Evolutionary conservation across 257 asterid genomes (phyloP).

Genomic region (Solanum chilense): DNA sequence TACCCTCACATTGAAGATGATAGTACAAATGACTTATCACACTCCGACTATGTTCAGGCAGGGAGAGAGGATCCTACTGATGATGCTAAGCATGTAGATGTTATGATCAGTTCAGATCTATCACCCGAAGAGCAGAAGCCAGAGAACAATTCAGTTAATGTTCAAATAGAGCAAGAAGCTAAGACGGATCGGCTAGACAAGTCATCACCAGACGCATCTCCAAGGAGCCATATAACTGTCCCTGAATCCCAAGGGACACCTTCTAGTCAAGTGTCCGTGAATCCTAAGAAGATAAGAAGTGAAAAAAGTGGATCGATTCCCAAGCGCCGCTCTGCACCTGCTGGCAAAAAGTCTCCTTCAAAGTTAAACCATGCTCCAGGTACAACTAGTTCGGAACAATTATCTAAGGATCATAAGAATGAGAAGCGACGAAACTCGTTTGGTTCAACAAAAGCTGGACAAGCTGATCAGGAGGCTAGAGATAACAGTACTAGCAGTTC

Average conservation of each 20-base stretch:
- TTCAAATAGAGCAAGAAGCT: slow-evolving; percentile 26
- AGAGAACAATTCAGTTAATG: slow-evolving; percentile 21
- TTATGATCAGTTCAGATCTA: slow-evolving; percentile 14
- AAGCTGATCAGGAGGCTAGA: slow-evolving; percentile 71
- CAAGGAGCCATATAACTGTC: slow-evolving; percentile 47
- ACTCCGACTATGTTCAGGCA: slow-evolving; percentile 13
- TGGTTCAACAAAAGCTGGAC: slow-evolving; percentile 49
- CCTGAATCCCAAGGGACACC: slow-evolving; percentile 80
- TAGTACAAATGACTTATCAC: slow-evolving; percentile 16
- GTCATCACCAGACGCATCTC: slow-evolving; percentile 69
- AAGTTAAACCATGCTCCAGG: slow-evolving; percentile 37
- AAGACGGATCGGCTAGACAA: slow-evolving; percentile 25
- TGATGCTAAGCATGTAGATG: slow-evolving; percentile 14
- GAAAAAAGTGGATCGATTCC: slow-evolving; percentile 35
- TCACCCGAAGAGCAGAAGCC: slow-evolving; percentile 28
- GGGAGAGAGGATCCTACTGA: slow-evolving; percentile 18
- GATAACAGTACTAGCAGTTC: slow-evolving; percentile 62
- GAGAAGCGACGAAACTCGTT: slow-evolving; percentile 67
- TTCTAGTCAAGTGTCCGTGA: slow-evolving; percentile 55
- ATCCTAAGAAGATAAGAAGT: slow-evolving; percentile 45
- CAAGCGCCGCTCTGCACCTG: slow-evolving; percentile 37
- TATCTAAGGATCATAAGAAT: slow-evolving; percentile 38
- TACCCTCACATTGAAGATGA: slow-evolving; percentile 28
- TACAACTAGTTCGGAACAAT: slow-evolving; percentile 46
- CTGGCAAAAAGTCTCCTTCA: slow-evolving; percentile 34